phyloP scores from a whole-genome alignment of 1,284 basidiomycete species.

The Melampsora larici-populina region DNA sequence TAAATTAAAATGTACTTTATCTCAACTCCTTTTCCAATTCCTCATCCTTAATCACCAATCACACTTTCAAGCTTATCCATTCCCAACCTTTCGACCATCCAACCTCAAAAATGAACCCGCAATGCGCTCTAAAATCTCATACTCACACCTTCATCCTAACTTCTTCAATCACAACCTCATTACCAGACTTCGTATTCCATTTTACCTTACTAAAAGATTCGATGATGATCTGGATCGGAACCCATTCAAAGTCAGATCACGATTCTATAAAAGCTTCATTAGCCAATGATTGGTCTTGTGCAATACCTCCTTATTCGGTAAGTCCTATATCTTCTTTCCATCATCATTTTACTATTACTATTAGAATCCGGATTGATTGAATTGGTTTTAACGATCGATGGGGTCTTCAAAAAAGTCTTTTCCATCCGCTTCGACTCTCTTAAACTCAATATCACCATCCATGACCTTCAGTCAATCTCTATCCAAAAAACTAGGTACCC shows the following conservation, averaged over 20 bases:
- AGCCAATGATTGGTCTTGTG: constrained; percentile 36
- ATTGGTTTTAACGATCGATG: too few species aligned
- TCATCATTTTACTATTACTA: too few species aligned
- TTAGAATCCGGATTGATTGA: too few species aligned
- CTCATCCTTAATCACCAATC: too few species aligned
- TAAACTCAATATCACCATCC: constrained; percentile 16
- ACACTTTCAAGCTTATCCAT: too few species aligned
- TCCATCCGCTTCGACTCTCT: constrained; percentile 7
- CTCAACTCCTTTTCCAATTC: too few species aligned
- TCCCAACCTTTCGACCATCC: too few species aligned
- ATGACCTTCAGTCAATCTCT: constrained; percentile 26
- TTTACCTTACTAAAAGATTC: constrained; percentile 24
- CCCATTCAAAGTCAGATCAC: not conserved
- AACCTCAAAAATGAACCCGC: too few species aligned
- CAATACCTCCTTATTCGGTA: constrained; percentile 26
- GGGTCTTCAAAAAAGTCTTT: constrained; percentile 8
- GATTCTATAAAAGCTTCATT: not conserved
- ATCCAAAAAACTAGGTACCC: constrained; percentile 27
- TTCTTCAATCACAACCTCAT: not conserved
- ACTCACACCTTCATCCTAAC: not conserved
- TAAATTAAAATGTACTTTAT: too few species aligned
- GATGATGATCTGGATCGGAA: constrained; percentile 30
- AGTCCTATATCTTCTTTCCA: too few species aligned
- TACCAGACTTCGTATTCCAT: constrained; percentile 24
- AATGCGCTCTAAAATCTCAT: too few species aligned